A percentile compares a stretch with the other conserved stretches of the same genome.
phyloP scores from a whole-genome alignment of 1,284 basidiomycete genomes.

The Leccinum solheimii region DNA sequence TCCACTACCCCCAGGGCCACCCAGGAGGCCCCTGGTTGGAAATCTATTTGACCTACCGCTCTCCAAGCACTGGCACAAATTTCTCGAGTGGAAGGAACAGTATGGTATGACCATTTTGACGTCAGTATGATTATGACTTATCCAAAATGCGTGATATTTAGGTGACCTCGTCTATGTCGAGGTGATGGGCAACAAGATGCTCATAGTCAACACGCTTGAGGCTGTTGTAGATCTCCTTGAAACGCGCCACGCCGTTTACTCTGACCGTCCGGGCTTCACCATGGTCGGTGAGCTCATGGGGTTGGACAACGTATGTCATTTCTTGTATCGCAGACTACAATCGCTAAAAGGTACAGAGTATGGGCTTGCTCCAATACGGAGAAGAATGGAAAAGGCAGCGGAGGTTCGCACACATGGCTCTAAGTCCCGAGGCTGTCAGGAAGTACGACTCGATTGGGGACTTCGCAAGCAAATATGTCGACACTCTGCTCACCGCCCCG shows the following conservation, averaged over 20 bases:
- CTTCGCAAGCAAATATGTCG: constrained; percentile 17
- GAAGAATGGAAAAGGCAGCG: constrained; percentile 28
- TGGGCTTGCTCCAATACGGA: constrained; percentile 25
- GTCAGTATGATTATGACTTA: not conserved
- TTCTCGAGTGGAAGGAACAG: constrained; percentile 14
- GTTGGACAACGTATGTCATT: constrained; percentile 26
- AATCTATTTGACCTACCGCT: constrained; percentile 15
- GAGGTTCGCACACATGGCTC: constrained; percentile 26
- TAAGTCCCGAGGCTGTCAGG: constrained; percentile 25
- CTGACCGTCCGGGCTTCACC: constrained; percentile 37
- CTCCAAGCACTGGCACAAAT: constrained; percentile 9
- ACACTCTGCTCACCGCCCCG: constrained; percentile 21
- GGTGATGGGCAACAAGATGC: constrained; percentile 28
- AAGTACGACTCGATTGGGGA: constrained; percentile 28
- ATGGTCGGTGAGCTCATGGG: constrained; percentile 40
- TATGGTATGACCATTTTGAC: constrained; percentile 7
- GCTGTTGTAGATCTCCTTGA: constrained; percentile 37
- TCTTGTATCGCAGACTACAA: not conserved
- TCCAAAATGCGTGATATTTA: constrained; percentile 4
- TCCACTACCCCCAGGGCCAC: constrained; percentile 13
- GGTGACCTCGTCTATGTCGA: constrained; percentile 32
- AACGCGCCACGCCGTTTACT: constrained; percentile 35
- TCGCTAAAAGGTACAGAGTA: constrained; percentile 16
- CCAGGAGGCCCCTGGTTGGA: constrained; percentile 6
- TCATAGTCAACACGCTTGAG: constrained; percentile 37